Evolutionary conservation across 495 filamentous ascomycete species (phyloP).

Genomic region (Penicillium parvum): DNA sequence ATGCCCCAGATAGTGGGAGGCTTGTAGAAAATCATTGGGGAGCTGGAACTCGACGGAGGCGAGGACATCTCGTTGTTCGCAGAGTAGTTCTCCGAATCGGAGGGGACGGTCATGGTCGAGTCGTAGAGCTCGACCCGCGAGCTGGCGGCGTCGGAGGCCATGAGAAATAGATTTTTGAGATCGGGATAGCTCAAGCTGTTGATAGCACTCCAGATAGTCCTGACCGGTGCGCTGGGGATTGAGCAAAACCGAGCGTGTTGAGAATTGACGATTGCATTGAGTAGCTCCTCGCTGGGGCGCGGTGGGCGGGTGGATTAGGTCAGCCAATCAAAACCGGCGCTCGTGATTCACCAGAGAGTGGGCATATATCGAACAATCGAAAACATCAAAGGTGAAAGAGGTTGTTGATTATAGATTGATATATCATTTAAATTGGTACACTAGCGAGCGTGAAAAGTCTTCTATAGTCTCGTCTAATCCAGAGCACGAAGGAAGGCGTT

Average conservation of each 20-base stretch:
- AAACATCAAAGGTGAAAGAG: too few species aligned
- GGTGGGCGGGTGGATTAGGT: constrained; percentile 4
- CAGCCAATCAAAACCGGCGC: constrained; percentile 1
- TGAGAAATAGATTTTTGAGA: constrained; percentile 10
- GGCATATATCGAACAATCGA: too few species aligned
- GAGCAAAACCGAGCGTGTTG: too few species aligned
- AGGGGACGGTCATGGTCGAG: constrained; percentile 79
- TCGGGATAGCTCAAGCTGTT: too few species aligned
- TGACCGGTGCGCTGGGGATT: too few species aligned
- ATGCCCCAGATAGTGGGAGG: constrained; percentile 83
- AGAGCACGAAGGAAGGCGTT: too few species aligned
- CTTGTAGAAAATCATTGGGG: constrained; percentile 81
- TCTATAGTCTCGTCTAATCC: too few species aligned
- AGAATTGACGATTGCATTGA: too few species aligned
- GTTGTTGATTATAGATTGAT: too few species aligned
- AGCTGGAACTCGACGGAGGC: constrained; percentile 61
- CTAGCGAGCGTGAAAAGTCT: too few species aligned
- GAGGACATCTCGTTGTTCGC: constrained; percentile 59
- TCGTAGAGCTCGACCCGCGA: constrained; percentile 61
- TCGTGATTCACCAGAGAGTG: neutral
- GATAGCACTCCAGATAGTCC: too few species aligned
- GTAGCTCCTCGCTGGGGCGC: constrained; percentile 8
- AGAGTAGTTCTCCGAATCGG: constrained; percentile 87
- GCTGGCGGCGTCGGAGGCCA: constrained; percentile 45
- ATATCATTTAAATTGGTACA: too few species aligned